Evolutionary conservation across 2,329 filamentous ascomycete species (phyloP).

Genomic region (Colletotrichum viniferum): DNA sequence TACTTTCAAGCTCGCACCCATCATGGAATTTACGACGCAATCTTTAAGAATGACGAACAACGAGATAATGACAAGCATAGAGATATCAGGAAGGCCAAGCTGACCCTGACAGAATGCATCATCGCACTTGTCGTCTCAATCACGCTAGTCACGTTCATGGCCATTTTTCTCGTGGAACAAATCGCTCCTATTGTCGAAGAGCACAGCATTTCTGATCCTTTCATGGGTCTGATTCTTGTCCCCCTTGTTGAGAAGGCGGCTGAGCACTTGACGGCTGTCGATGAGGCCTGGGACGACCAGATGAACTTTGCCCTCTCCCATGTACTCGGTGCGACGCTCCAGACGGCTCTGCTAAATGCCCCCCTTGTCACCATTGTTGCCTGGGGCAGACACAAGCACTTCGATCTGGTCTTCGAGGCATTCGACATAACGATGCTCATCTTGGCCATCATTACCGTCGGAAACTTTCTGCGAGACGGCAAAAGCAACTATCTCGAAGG

Average conservation of each 20-base stretch:
- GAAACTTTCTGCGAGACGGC: slow-evolving; percentile 84
- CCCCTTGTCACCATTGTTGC: slow-evolving; percentile 83
- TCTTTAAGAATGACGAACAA: slow-evolving; percentile 74
- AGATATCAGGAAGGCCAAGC: slow-evolving; percentile 66
- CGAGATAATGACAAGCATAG: slow-evolving; percentile 67
- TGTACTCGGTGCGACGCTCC: slow-evolving; percentile 84
- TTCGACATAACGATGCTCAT: slow-evolving; percentile 86
- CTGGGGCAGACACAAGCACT: slow-evolving; percentile 73
- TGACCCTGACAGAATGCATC: slow-evolving; percentile 76
- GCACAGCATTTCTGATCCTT: slow-evolving; percentile 53
- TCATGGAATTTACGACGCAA: slow-evolving; percentile 76
- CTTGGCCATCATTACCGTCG: slow-evolving; percentile 83
- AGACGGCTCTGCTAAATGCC: slow-evolving; percentile 87
- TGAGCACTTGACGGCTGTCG: slow-evolving; percentile 82
- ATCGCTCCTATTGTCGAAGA: slow-evolving; percentile 64
- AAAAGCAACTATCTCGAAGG: slow-evolving; percentile 94
- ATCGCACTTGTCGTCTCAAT: slow-evolving; percentile 69
- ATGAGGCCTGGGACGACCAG: slow-evolving; percentile 83
- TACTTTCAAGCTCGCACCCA: slow-evolving; percentile 80
- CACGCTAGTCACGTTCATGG: slow-evolving; percentile 73
- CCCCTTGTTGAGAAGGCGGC: slow-evolving; percentile 86
- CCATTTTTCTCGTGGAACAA: slow-evolving; percentile 74
- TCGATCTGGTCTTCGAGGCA: slow-evolving; percentile 85
- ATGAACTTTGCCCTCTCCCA: slow-evolving; percentile 88
- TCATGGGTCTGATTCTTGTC: slow-evolving; percentile 75